Evolutionary conservation across 192 early-diverging fungal genomes (phyloP), one percentile per base, ranked within the genome.

Genomic region (Thamnidium elegans): DNA sequence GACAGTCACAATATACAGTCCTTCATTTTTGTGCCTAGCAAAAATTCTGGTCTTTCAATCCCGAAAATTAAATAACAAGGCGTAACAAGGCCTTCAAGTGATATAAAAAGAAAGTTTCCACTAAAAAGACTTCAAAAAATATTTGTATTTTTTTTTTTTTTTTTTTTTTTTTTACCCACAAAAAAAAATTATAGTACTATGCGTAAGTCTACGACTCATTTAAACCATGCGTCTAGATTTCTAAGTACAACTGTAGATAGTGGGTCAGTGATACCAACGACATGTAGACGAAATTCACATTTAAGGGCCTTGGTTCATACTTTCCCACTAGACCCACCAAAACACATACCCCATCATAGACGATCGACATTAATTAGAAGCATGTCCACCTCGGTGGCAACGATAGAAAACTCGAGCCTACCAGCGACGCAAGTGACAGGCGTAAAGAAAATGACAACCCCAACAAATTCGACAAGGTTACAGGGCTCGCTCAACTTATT

Each of bases 191-290:
- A 39, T 6, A 39, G 46, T 48, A 48, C 46, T 62, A 64, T 64
- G 63, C 63, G 51, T 50, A 64, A 54, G 63, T 64, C 63, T 43
- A 39, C 51, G 50, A 42, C 63, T 43, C 63, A 64, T 54, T 19
- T 64, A n/a, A 64, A 55, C 32, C 34, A 64, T 52, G 63, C 42
- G 39, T 64, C 63, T 15, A 64, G 50, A 54, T 34, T 64, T 21
- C 36, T 64, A 19, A 43, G 31, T 44, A 43, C 36, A 20, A 21
- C 56, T 39, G 17, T 11, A 42, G 19, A 39, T 19, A 42, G 19
- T 23, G 21, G 39, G 23, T 20, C 36, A 11, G 50, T 26, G 23
- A 50, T 21, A 9, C 13, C 39, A 23, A 42, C 50, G n/a, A 21
- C 20, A 39, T 54, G 42, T 23, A 36, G 51, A 23, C 52, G 63